A percentile compares a stretch with the other conserved stretches of the same genome.
These are phyloP conservation scores for Venturia aucupariae DNA, from an alignment of 2,329 filamentous ascomycete genomes.

Conservation along the genomic window DNA sequence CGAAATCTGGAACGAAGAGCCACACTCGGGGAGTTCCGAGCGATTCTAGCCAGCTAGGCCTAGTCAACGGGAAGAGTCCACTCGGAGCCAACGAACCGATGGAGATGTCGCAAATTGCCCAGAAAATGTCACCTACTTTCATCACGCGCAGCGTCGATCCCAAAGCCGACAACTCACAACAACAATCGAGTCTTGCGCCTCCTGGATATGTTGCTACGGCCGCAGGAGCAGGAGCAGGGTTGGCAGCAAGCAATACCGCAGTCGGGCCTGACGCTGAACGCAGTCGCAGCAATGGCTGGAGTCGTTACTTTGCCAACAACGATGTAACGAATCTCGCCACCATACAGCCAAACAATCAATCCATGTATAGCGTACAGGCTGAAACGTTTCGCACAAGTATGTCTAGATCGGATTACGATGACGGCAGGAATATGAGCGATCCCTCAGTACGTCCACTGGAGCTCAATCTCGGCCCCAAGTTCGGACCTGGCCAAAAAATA, in stretches of 20 bases:
- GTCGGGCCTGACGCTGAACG: constrained; percentile 23
- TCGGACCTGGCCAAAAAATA: constrained; percentile 42
- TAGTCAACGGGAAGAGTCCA: constrained; percentile 47
- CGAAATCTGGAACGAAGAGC: constrained; percentile 19
- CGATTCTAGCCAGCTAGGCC: constrained; percentile 49
- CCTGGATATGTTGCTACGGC: constrained; percentile 21
- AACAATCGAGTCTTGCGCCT: constrained; percentile 25
- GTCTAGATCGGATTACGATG: constrained; percentile 30
- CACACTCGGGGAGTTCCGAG: constrained; percentile 41
- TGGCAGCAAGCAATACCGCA: constrained; percentile 26
- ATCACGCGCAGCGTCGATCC: constrained; percentile 19
- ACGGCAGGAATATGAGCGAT: constrained; percentile 46
- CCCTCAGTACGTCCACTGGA: constrained; percentile 60
- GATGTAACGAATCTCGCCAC: constrained; percentile 36
- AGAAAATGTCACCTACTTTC: constrained; percentile 27
- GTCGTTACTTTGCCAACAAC: constrained; percentile 67
- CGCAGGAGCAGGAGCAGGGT: constrained; percentile 37
- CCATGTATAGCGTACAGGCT: constrained; percentile 28
- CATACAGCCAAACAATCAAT: constrained; percentile 19
- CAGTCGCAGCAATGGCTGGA: constrained; percentile 61
- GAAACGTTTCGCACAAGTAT: constrained; percentile 11
- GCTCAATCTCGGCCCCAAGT: constrained; percentile 35
- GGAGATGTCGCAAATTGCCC: constrained; percentile 36
- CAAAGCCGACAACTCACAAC: constrained; percentile 5
- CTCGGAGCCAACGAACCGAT: constrained; percentile 33